A percentile compares a stretch with the other conserved stretches of the same genome.
Evolutionary conservation across 371 early-diverging fungal species (phyloP).

Genomic region (Batkoa obscura): DNA sequence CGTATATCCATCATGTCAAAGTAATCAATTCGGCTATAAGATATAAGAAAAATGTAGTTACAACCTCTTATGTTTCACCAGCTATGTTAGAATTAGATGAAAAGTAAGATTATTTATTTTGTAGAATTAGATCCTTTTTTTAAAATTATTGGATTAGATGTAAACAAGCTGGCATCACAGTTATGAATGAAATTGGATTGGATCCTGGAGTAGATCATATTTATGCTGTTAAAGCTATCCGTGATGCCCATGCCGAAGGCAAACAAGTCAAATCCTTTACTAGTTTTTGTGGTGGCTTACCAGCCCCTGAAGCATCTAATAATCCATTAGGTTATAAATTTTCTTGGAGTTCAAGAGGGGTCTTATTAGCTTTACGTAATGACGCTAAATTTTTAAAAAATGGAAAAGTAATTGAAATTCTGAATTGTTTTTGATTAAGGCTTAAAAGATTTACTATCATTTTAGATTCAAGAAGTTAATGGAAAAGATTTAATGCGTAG

Average conservation of each 20-base stretch:
- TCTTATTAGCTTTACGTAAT: conserved; percentile 85
- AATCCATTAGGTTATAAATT: conserved; percentile 98
- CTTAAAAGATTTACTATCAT: background rate
- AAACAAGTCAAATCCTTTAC: conserved; percentile 78
- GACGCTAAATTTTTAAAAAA: conserved; percentile 70
- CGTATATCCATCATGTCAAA: conserved; percentile 66
- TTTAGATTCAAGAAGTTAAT: conserved; percentile 58
- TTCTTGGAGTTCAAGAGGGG: conserved; percentile 93
- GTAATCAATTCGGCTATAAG: conserved; percentile 70
- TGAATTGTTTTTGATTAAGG: conserved; percentile 18
- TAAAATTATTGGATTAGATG: conserved; percentile 48
- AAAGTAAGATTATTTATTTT: conserved; percentile 23
- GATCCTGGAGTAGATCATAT: conserved; percentile 92
- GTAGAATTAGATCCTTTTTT: background rate
- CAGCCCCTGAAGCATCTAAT: conserved; percentile 92
- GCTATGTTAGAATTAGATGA: conserved; percentile 66
- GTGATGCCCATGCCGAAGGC: conserved; percentile 67
- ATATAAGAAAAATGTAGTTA: conserved; percentile 68
- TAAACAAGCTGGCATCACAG: conserved; percentile 53
- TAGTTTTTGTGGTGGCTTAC: conserved; percentile 96
- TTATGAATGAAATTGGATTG: conserved; percentile 85
- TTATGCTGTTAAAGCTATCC: conserved; percentile 69
- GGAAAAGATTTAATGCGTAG: conserved; percentile 80
- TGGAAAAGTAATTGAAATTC: conserved; percentile 43
- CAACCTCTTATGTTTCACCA: conserved; percentile 79